Percentiles rank a stretch among this genome's conserved stretches.
Evolutionary conservation across 495 filamentous ascomycete species (phyloP).

Genomic region (Glonium stellatum): DNA sequence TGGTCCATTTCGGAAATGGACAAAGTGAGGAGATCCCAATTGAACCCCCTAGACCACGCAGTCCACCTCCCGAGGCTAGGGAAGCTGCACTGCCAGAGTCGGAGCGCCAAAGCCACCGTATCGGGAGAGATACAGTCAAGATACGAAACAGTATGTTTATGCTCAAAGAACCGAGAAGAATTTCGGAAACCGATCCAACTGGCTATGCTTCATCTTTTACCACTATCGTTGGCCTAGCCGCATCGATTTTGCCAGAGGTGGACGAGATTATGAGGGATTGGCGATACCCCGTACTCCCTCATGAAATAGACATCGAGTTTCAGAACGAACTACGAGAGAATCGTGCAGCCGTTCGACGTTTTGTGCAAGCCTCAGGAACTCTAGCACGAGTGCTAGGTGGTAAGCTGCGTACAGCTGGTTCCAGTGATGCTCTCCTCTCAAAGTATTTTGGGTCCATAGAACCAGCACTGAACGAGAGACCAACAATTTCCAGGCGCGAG

Average conservation of each 20-base stretch:
- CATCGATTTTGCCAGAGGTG: constrained; percentile 47
- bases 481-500: constrained; percentile 36
- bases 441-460: constrained; percentile 42
- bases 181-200: constrained; percentile 31
- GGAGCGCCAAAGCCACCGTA: constrained; percentile 46
- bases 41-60: constrained; percentile 31
- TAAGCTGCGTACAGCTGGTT: constrained; percentile 35
- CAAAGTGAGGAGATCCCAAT: constrained; percentile 51
- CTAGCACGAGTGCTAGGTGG: constrained; percentile 51
- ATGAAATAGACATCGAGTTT: constrained; percentile 44
- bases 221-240: constrained; percentile 43
- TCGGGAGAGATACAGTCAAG: constrained; percentile 51
- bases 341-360: constrained; percentile 53
- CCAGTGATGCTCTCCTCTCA: constrained; percentile 25
- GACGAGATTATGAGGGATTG: constrained; percentile 49
- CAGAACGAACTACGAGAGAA: constrained; percentile 53
- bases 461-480: constrained; percentile 44
- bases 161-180: constrained; percentile 32
- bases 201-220: constrained; percentile 43
- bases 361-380: constrained; percentile 62
- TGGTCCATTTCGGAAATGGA: constrained; percentile 57
- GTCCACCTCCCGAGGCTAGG: constrained; percentile 35
- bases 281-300: constrained; percentile 55
- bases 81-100: constrained; percentile 44
- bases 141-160: constrained; percentile 55